Evolutionary conservation across 495 filamentous ascomycete species (phyloP).

Genomic region (Aspergillus sparsus): DNA sequence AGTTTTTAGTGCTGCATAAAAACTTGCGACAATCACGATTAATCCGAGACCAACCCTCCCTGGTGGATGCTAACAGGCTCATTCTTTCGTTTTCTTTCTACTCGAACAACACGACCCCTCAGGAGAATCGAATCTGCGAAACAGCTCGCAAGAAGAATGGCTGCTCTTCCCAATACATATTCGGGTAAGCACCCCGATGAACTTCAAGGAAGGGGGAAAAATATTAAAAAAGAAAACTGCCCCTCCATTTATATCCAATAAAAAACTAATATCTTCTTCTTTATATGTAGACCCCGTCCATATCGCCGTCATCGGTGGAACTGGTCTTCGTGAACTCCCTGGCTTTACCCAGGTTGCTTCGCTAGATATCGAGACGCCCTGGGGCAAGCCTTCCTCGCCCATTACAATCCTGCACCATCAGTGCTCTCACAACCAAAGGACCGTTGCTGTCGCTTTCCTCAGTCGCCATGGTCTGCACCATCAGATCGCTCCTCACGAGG

Average conservation of each 20-base stretch:
- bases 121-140: conserved; percentile 38
- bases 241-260: too few species aligned
- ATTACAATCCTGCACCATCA: conserved; percentile 86
- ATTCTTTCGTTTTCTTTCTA: conserved; percentile 28
- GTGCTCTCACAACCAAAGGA: conserved; percentile 54
- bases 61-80: conserved; percentile 24
- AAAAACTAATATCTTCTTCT: conserved; percentile 7
- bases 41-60: conserved; percentile 1
- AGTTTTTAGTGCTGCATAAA: not conserved
- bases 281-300: conserved; percentile 64
- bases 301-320: conserved; percentile 97
- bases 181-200: conserved; percentile 37
- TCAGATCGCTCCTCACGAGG: conserved; percentile 87
- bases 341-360: conserved; percentile 79
- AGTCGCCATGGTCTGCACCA: conserved; percentile 89
- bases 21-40: not conserved
- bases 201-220: not conserved
- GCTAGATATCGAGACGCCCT: conserved; percentile 75
- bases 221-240: not conserved
- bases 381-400: conserved; percentile 87
- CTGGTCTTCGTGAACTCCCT: conserved; percentile 73
- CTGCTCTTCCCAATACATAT: conserved; percentile 57
- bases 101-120: conserved; percentile 32
- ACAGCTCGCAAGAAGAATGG: conserved; percentile 51
- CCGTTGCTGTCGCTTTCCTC: conserved; percentile 85